These are phyloP conservation scores for Lentinula boryana DNA, from an alignment of 768 basidiomycete genomes.

Conservation along the genomic window DNA sequence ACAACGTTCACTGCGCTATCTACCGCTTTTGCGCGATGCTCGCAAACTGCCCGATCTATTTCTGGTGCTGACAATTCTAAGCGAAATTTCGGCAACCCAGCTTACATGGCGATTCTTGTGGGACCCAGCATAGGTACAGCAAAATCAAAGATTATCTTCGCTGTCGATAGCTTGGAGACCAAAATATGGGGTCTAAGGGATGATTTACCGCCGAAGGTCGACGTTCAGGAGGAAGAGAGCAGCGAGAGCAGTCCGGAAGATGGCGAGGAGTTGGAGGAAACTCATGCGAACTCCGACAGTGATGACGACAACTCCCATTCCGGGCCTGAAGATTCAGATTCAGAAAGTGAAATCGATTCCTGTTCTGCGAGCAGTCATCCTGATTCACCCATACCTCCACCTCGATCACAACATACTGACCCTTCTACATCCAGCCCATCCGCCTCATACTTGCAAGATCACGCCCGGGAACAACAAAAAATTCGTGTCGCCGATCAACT, in stretches of 20 bases:
- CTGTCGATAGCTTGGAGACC: constrained; percentile 57
- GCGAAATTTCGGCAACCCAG: constrained; percentile 18
- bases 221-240: constrained; percentile 4
- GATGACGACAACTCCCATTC: background rate
- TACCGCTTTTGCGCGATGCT: constrained; percentile 47
- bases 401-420: background rate
- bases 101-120: constrained; percentile 56
- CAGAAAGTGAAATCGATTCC: background rate
- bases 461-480: constrained; percentile 21
- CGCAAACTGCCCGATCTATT: background rate
- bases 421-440: background rate
- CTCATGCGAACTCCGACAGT: background rate
- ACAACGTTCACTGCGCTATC: constrained; percentile 74
- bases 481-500: constrained; percentile 28
- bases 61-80: background rate
- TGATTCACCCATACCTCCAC: constrained; percentile 5
- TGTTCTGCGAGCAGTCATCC: constrained; percentile 8
- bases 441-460: constrained; percentile 11
- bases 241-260: constrained; percentile 16
- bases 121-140: constrained; percentile 62
- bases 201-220: constrained; percentile 9
- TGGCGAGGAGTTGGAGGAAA: constrained; percentile 14
- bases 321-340: constrained; percentile 4
- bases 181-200: constrained; percentile 34
- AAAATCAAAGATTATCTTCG: constrained; percentile 55